These are phyloP conservation scores for Phytopythium sindhum DNA, from an alignment of 352 stramenopile species.

Conservation along the genomic window DNA sequence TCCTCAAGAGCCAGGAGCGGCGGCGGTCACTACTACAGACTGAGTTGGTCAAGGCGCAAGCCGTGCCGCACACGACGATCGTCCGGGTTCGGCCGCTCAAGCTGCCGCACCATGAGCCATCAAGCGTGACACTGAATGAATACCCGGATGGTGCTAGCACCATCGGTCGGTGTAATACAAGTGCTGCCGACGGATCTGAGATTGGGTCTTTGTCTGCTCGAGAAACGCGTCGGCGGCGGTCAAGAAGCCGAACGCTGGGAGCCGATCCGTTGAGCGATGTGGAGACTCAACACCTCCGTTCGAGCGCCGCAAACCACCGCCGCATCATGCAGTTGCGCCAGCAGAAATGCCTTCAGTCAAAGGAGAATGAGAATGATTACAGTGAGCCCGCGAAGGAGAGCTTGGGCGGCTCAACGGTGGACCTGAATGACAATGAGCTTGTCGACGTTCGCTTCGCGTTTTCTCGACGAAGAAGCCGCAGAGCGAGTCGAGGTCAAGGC, in stretches of 20 bases:
- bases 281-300: constrained; percentile 10
- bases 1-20: constrained; percentile 54
- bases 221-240: constrained; percentile 5
- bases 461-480: constrained; percentile 18
- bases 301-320: constrained; percentile 50
- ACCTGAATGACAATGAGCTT: constrained; percentile 31
- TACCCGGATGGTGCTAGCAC: not conserved
- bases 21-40: constrained; percentile 46
- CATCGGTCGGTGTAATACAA: not conserved
- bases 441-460: constrained; percentile 61
- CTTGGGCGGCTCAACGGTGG: constrained; percentile 1
- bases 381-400: not conserved
- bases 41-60: constrained; percentile 43
- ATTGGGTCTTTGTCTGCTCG: constrained; percentile 6
- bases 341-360: constrained; percentile 13
- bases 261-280: not conserved
- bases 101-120: constrained; percentile 8
- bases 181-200: not conserved
- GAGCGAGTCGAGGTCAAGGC: constrained; percentile 8
- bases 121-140: not conserved
- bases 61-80: constrained; percentile 37
- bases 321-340: constrained; percentile 57
- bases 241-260: not conserved
- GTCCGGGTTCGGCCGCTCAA: constrained; percentile 24
- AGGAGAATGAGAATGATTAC: not conserved